A percentile compares a stretch with the other conserved stretches of the same genome.
Evolutionary conservation across 352 stramenopile genomes (phyloP).

Genomic region (Aphanomyces stellatus): DNA sequence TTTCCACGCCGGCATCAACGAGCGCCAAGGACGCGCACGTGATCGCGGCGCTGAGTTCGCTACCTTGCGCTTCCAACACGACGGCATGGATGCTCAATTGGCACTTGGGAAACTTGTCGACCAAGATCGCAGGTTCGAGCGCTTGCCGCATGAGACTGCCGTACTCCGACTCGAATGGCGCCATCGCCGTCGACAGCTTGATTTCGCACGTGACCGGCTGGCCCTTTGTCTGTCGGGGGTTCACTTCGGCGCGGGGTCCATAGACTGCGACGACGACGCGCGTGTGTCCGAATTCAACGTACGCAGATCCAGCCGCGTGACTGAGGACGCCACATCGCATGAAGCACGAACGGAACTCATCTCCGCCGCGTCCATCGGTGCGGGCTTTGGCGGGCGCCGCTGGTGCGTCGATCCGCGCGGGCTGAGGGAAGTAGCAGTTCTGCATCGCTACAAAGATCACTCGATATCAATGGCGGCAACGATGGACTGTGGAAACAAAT

Average conservation of each 20-base stretch:
- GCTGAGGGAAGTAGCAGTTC: conserved; percentile 75
- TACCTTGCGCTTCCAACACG: conserved; percentile 79
- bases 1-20: conserved; percentile 84
- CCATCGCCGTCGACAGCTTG: conserved; percentile 23
- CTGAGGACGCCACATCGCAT: conserved; percentile 78
- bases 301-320: conserved; percentile 78
- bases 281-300: conserved; percentile 82
- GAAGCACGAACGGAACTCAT: conserved; percentile 81
- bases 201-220: conserved; percentile 73
- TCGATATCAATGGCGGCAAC: neutral
- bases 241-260: conserved; percentile 48
- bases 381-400: conserved; percentile 24
- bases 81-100: conserved; percentile 84
- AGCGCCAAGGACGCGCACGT: conserved; percentile 84
- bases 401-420: conserved; percentile 24
- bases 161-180: conserved; percentile 11
- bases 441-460: conserved; percentile 36
- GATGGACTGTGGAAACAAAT: too few species aligned
- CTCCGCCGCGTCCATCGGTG: conserved; percentile 33
- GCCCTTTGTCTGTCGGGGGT: conserved; percentile 8
- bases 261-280: conserved; percentile 85
- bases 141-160: conserved; percentile 43
- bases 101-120: conserved; percentile 85
- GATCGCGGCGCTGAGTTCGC: conserved; percentile 71
- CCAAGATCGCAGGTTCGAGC: conserved; percentile 70